phyloP scores from a whole-genome alignment of 495 filamentous ascomycete genomes.

The Chaetomidium leptoderma region DNA sequence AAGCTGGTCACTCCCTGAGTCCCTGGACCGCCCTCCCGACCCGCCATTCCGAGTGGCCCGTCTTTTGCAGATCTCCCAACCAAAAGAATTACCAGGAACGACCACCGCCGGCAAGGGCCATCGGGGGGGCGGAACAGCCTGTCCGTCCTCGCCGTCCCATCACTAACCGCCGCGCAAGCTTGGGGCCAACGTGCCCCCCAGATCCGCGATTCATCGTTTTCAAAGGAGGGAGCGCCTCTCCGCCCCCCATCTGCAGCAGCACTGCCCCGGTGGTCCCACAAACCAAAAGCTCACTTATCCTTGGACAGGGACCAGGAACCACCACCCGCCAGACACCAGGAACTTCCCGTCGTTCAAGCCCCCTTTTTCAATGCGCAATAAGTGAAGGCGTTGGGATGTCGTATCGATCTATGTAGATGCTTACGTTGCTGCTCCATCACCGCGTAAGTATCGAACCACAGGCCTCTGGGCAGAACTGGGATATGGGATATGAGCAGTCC shows the following conservation, averaged over 20 bases:
- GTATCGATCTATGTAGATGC: too few species aligned
- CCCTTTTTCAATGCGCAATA: too few species aligned
- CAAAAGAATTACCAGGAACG: slow-evolving; percentile 1
- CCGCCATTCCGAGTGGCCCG: slow-evolving; percentile 1
- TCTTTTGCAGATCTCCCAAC: slow-evolving; percentile 6
- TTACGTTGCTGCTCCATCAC: too few species aligned
- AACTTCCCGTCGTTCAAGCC: too few species aligned
- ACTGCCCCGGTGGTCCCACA: neutral
- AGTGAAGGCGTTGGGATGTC: too few species aligned
- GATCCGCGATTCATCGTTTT: neutral
- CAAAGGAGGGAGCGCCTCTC: neutral
- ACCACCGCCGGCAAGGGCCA: neutral
- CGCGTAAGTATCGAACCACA: too few species aligned
- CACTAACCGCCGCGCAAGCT: neutral
- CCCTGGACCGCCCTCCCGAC: neutral
- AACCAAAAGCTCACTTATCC: neutral
- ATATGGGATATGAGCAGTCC: too few species aligned
- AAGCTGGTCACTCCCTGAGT: neutral
- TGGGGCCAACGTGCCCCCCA: neutral
- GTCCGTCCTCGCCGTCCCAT: too few species aligned
- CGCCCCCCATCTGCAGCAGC: neutral
- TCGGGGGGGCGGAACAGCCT: neutral
- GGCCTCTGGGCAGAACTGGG: too few species aligned
- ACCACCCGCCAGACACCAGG: too few species aligned
- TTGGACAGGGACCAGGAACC: neutral